Conservation (phyloP, 2,329 filamentous ascomycete species). For the Xylariaceae sp. region DNA sequence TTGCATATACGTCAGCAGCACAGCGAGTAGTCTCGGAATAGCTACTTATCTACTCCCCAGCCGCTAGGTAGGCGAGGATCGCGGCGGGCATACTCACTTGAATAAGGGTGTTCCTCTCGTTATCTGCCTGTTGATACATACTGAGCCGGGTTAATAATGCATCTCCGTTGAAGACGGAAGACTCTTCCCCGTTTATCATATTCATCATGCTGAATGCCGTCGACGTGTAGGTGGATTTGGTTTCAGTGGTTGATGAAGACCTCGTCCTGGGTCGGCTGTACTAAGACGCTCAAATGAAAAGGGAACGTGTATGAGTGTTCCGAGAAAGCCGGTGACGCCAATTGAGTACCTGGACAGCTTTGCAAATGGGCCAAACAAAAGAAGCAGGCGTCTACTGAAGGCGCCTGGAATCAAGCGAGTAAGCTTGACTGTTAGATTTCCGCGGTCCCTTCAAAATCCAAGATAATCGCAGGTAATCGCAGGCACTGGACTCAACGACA, state of each 20-base stretch:
- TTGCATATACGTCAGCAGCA: constrained; percentile 15
- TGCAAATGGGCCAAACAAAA: not conserved
- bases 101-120: constrained; percentile 29
- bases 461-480: not conserved
- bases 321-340: not conserved
- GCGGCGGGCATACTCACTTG: constrained; percentile 23
- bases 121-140: constrained; percentile 29
- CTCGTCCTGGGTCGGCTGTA: not conserved
- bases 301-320: not conserved
- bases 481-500: not conserved
- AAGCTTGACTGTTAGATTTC: not conserved
- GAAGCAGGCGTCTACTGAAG: not conserved
- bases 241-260: not conserved
- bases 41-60: not conserved
- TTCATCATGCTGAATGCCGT: constrained; percentile 19
- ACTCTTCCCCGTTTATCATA: constrained; percentile 25
- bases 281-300: not conserved
- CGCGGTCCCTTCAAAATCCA: not conserved
- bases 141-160: constrained; percentile 24
- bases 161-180: constrained; percentile 17
- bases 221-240: constrained; percentile 13
- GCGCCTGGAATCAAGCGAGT: not conserved
- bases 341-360: not conserved
- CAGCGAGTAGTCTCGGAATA: not conserved
- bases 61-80: not conserved